Evolutionary conservation across 768 basidiomycete genomes (phyloP), one percentile per base, ranked within the genome.

Genomic region (Cystobasidium onofrii): DNA sequence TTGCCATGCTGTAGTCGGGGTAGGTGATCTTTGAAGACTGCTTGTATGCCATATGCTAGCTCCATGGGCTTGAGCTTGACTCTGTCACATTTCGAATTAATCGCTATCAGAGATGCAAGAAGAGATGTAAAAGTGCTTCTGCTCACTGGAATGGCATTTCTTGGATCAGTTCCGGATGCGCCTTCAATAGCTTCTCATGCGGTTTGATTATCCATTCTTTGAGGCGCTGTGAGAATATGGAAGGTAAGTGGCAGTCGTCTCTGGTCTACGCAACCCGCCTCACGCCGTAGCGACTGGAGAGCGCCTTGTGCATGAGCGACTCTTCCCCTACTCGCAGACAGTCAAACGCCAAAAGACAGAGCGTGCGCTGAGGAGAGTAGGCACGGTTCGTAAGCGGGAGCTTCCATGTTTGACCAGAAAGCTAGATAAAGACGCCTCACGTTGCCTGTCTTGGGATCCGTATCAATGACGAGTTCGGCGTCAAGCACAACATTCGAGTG

Each of bases 261-360:
- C 69, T 71, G n/a, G 13, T 10, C 1, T 4, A 9, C 20, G 23
- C 50, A 33, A 44, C 29, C 12, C 0, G 27, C 84, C 88, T 70
- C 79, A 97, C 95, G 65, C 92, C 90, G 80, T 94, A 97, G 75
- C 96, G 88, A 78, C 89, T 92, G 77, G 90, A 86, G 50, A 98
- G 83, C 0, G 90, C 83, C 74, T 87, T 86, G 10, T 84, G 82
- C 92, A 97, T 96, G 76, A 98, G 86, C 76, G 92, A 93, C 79
- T 89, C 86, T 55, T 87, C 86, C 80, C 93, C 86, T 18, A 90
- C 87, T 4, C 95, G 91, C 23, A 98, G 84, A 79, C 92, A 92
- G 80, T 99, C 96, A 78, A 99, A 99, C 0, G 89, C 89, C 74
- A 97, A 85, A 70, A 89, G 88, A 2, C 93, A 87, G 62, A 91